These are phyloP conservation scores for Zygosaccharomyces kombuchaensis DNA, from an alignment of 805 yeast genomes.

Conservation along the genomic window DNA sequence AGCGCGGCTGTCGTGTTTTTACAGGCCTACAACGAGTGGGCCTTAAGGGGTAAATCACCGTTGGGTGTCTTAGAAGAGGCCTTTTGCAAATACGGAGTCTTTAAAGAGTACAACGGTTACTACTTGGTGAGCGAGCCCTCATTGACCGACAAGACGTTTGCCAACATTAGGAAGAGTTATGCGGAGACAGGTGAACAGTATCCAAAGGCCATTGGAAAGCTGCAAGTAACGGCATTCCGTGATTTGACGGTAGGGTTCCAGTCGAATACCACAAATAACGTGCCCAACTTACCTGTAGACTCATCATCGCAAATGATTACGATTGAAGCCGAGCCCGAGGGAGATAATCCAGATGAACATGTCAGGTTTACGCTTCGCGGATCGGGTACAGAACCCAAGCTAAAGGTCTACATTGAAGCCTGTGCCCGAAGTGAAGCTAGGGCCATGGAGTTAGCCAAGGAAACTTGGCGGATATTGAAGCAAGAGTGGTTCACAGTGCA, in stretches of 20 bases:
- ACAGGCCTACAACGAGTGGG: slow-evolving; percentile 60
- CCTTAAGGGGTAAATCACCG: slow-evolving; percentile 37
- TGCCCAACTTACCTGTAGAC: slow-evolving; percentile 69
- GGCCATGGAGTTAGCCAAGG: slow-evolving; percentile 51
- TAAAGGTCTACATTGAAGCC: slow-evolving; percentile 89
- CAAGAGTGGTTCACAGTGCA: slow-evolving; percentile 66
- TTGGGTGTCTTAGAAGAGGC: slow-evolving; percentile 53
- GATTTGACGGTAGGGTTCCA: slow-evolving; percentile 84
- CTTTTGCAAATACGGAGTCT: slow-evolving; percentile 67
- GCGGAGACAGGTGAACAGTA: slow-evolving; percentile 19
- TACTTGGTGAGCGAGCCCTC: slow-evolving; percentile 57
- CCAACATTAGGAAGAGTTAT: slow-evolving; percentile 42
- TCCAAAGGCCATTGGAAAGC: slow-evolving; percentile 54
- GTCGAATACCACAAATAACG: slow-evolving; percentile 52
- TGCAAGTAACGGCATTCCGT: slow-evolving; percentile 62
- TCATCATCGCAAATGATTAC: slow-evolving; percentile 84
- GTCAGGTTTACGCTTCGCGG: slow-evolving; percentile 85
- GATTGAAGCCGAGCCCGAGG: slow-evolving; percentile 39
- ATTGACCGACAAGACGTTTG: slow-evolving; percentile 53
- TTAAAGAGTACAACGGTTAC: slow-evolving; percentile 83
- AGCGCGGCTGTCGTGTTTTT: slow-evolving; percentile 73
- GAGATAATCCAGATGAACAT: slow-evolving; percentile 27
- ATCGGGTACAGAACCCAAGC: slow-evolving; percentile 94
- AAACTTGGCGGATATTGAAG: slow-evolving; percentile 61
- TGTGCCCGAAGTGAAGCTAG: slow-evolving; percentile 41